phyloP scores from a whole-genome alignment of 2,329 filamentous ascomycete genomes.

The Penicillium sp. region DNA sequence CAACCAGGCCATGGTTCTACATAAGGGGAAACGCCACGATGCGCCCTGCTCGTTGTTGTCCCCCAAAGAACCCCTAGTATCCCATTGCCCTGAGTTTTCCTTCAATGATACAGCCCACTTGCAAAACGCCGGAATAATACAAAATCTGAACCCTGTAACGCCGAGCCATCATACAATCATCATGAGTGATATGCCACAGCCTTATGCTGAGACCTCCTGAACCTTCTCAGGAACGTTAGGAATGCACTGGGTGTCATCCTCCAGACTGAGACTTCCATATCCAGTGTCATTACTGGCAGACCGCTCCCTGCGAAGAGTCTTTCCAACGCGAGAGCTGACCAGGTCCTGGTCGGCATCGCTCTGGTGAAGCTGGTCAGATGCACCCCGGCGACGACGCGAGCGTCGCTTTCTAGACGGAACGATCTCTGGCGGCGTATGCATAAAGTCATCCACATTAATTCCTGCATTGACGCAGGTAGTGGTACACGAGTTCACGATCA shows the following conservation, averaged over 20 bases:
- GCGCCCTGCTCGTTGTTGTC: background rate
- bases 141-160: background rate
- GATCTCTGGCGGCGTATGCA: constrained; percentile 26
- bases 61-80: background rate
- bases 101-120: constrained; percentile 5
- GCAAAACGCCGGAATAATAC: background rate
- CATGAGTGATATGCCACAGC: background rate
- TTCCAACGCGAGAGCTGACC: constrained; percentile 5
- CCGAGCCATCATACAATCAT: background rate
- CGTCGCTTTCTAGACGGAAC: constrained; percentile 29
- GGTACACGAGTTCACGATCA: constrained; percentile 45
- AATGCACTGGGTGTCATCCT: constrained; percentile 20
- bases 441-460: constrained; percentile 38
- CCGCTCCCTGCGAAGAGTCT: constrained; percentile 31
- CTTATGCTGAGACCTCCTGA: constrained; percentile 14
- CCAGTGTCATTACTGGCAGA: constrained; percentile 45
- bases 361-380: constrained; percentile 15
- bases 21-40: constrained; percentile 7
- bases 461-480: constrained; percentile 40
- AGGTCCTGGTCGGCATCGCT: constrained; percentile 26
- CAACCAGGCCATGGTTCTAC: background rate
- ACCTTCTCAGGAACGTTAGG: constrained; percentile 12
- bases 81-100: constrained; percentile 6
- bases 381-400: constrained; percentile 21
- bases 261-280: constrained; percentile 39